Evolutionary conservation across 768 basidiomycete species (phyloP).

Genomic region (Macrolepiota dolichaula): DNA sequence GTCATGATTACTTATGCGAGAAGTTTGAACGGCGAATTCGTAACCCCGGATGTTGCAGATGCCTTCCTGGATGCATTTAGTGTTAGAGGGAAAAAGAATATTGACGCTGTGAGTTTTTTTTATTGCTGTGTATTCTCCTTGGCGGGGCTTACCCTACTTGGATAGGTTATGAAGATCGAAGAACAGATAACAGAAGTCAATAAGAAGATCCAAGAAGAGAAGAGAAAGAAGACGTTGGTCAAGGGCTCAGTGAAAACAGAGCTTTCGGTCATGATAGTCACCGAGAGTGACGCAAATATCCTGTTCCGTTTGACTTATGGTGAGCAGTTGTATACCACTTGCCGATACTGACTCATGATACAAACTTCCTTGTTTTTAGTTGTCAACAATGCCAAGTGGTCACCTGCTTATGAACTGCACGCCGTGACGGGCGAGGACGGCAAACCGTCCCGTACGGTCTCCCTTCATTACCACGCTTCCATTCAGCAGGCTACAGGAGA

Average conservation of each 20-base stretch:
- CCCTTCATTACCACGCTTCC: constrained; percentile 53
- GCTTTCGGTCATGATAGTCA: constrained; percentile 39
- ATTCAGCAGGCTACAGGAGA: constrained; percentile 57
- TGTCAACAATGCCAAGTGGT: constrained; percentile 48
- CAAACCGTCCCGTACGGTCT: constrained; percentile 38
- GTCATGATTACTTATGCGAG: constrained; percentile 42
- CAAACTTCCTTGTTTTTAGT: constrained; percentile 28
- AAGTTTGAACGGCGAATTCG: constrained; percentile 40
- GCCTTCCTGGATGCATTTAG: constrained; percentile 40
- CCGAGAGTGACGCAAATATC: constrained; percentile 30
- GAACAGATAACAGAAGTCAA: constrained; percentile 39
- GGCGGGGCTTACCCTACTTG: neutral
- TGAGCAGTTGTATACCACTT: constrained; percentile 21
- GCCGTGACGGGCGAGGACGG: constrained; percentile 41
- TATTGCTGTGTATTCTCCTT: neutral
- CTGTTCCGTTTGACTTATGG: constrained; percentile 53
- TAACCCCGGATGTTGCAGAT: constrained; percentile 32
- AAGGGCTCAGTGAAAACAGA: constrained; percentile 30
- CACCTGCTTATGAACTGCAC: constrained; percentile 58
- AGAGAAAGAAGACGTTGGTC: constrained; percentile 27
- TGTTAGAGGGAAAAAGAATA: constrained; percentile 30
- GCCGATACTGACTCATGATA: neutral
- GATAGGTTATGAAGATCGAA: constrained; percentile 30
- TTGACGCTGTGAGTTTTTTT: constrained; percentile 24
- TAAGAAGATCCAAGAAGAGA: constrained; percentile 35